Evolutionary conservation across 176 grass and related monocot genomes (phyloP).

Genomic region (Triticum dicoccoides): DNA sequence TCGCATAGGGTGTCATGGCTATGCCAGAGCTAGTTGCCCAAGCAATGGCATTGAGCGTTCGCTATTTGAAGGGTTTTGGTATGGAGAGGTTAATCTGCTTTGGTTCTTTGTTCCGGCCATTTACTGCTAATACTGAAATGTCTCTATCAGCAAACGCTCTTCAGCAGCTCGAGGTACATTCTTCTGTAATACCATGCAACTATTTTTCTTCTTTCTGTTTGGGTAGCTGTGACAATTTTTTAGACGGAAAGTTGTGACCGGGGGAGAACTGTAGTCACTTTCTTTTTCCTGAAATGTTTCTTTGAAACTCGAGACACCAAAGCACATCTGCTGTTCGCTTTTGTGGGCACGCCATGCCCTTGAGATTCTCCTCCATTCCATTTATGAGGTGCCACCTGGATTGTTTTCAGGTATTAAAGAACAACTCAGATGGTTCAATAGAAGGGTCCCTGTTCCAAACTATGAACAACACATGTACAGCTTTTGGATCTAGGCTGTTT

Average conservation of each 20-base stretch:
- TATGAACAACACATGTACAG: constrained; percentile 88
- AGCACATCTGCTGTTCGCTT: neutral
- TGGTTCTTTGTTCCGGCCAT: constrained; percentile 75
- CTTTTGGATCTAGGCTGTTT: constrained; percentile 87
- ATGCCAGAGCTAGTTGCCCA: constrained; percentile 85
- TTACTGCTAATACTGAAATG: constrained; percentile 68
- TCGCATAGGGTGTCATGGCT: constrained; percentile 59
- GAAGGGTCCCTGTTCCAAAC: constrained; percentile 81
- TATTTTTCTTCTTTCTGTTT: neutral
- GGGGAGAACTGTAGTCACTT: neutral
- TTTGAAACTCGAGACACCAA: neutral
- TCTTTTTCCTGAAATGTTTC: neutral
- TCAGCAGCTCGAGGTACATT: constrained; percentile 88
- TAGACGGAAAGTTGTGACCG: neutral
- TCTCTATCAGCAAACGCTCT: constrained; percentile 87
- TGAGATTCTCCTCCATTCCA: constrained; percentile 12
- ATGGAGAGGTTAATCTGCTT: constrained; percentile 82
- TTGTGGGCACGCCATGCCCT: neutral
- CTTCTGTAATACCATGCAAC: neutral
- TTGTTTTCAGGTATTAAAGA: constrained; percentile 78
- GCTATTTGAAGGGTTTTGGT: constrained; percentile 72
- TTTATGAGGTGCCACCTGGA: constrained; percentile 21
- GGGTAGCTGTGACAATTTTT: neutral
- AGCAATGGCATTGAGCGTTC: constrained; percentile 66
- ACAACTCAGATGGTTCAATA: constrained; percentile 74